These are phyloP conservation scores for Fomes fomentarius DNA, from an alignment of 1,284 basidiomycete genomes.

Conservation along the genomic window DNA sequence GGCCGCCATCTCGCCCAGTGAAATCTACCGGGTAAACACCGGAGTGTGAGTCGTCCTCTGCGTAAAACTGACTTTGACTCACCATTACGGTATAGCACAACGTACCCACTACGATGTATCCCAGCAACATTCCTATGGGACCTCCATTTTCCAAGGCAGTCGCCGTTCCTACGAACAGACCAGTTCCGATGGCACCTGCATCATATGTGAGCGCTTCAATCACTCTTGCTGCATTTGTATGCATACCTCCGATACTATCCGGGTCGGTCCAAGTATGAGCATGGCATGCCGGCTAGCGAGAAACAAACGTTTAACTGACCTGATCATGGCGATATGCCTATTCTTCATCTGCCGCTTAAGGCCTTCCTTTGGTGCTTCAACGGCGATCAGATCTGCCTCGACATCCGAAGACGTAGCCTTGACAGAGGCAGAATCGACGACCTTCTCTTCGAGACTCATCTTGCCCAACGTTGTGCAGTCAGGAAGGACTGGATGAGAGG, in stretches of 20 bases:
- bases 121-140: slow-evolving; percentile 63
- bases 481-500: background rate
- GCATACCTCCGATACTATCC: slow-evolving; percentile 39
- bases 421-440: background rate
- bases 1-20: slow-evolving; percentile 41
- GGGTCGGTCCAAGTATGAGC: background rate
- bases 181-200: slow-evolving; percentile 79
- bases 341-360: slow-evolving; percentile 34
- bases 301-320: slow-evolving; percentile 18
- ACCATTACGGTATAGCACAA: slow-evolving; percentile 57
- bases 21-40: slow-evolving; percentile 30
- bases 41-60: too few relatives aligned
- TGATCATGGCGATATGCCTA: slow-evolving; percentile 34
- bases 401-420: background rate
- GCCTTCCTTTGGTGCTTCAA: background rate
- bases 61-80: slow-evolving; percentile 7
- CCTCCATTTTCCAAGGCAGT: slow-evolving; percentile 57
- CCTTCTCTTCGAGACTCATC: slow-evolving; percentile 4
- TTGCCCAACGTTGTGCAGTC: background rate
- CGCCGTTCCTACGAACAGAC: slow-evolving; percentile 70
- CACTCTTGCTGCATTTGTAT: too few relatives aligned
- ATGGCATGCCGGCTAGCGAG: too few relatives aligned
- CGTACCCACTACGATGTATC: slow-evolving; percentile 60
- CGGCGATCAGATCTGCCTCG: slow-evolving; percentile 4
- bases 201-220: too few relatives aligned